phyloP scores from a whole-genome alignment of 2,329 filamentous ascomycete species.

The Penicillium sp. region DNA sequence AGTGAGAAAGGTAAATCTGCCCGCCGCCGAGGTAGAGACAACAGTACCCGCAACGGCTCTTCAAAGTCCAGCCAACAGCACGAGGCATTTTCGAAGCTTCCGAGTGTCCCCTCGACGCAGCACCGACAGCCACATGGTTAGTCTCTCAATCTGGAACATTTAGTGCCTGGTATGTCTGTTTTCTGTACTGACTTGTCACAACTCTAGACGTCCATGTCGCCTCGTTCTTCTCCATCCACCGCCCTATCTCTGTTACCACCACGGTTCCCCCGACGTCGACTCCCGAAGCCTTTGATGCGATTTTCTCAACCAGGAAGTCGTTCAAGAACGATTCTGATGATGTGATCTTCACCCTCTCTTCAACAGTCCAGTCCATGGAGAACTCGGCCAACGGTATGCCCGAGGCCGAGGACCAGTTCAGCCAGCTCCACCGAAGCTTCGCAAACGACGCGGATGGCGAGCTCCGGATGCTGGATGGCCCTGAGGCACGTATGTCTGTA shows the following conservation, averaged over 20 bases:
- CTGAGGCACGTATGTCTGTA: slow-evolving; percentile 63
- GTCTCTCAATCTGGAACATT: slow-evolving; percentile 5
- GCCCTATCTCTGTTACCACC: slow-evolving; percentile 84
- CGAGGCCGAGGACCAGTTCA: slow-evolving; percentile 37
- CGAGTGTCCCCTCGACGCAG: slow-evolving; percentile 50
- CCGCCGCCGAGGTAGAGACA: slow-evolving; percentile 39
- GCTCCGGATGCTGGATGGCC: slow-evolving; percentile 50
- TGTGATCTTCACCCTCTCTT: slow-evolving; percentile 65
- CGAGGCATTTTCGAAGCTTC: slow-evolving; percentile 44
- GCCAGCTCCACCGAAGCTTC: slow-evolving; percentile 30
- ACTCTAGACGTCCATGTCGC: slow-evolving; percentile 76
- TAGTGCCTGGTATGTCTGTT: neutral
- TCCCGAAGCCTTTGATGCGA: slow-evolving; percentile 74
- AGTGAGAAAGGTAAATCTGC: slow-evolving; percentile 37
- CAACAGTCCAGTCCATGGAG: slow-evolving; percentile 47
- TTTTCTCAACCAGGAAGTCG: slow-evolving; percentile 66
- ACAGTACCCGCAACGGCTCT: slow-evolving; percentile 30
- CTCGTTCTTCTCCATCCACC: slow-evolving; percentile 92
- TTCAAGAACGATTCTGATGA: slow-evolving; percentile 48
- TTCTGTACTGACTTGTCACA: slow-evolving; percentile 4
- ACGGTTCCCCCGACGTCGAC: slow-evolving; percentile 71
- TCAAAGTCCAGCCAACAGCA: slow-evolving; percentile 38
- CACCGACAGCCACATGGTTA: slow-evolving; percentile 50
- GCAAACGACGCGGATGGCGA: slow-evolving; percentile 34
- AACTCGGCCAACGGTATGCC: slow-evolving; percentile 32